A percentile compares a stretch with the other conserved stretches of the same genome.
Conservation (phyloP, 768 basidiomycete species). For the Gymnopilus junonius region DNA sequence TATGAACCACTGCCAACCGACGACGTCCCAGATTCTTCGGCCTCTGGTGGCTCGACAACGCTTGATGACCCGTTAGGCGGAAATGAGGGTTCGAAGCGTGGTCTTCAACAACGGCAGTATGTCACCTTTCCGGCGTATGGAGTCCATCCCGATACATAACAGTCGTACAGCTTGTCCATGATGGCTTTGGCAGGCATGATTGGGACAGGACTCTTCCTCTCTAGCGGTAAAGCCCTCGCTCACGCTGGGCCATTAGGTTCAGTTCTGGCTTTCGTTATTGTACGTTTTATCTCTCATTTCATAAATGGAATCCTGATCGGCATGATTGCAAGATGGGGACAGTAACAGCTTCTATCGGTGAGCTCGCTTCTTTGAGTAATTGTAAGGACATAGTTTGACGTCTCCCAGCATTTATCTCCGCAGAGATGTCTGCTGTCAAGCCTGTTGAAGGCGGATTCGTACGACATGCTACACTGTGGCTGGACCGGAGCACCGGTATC, state of each 20-base stretch:
- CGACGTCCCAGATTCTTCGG: background rate
- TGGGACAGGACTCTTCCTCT: conserved; percentile 62
- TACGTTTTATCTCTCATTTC: background rate
- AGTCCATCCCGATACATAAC: background rate
- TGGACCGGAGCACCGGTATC: conserved; percentile 44
- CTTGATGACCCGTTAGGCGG: conserved; percentile 1
- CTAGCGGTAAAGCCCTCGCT: conserved; percentile 51
- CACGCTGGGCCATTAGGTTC: conserved; percentile 58
- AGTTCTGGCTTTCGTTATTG: conserved; percentile 51
- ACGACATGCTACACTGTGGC: conserved; percentile 52
- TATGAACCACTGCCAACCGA: conserved; percentile 21
- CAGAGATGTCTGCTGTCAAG: conserved; percentile 62
- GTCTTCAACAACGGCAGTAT: conserved; percentile 34
- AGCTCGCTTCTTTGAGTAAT: background rate
- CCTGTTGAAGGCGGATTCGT: conserved; percentile 62
- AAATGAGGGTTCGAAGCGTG: conserved; percentile 26
- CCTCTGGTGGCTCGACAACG: background rate
- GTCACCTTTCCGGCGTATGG: conserved; percentile 8
- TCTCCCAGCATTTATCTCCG: conserved; percentile 34
- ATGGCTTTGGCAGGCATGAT: conserved; percentile 42
- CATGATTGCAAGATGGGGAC: conserved; percentile 35
- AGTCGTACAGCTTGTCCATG: conserved; percentile 31
- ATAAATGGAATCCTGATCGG: background rate
- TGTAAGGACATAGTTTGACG: background rate
- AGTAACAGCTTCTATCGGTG: conserved; percentile 35